phyloP scores from a whole-genome alignment of 805 yeast genomes.

The Candida qinlingensis region DNA sequence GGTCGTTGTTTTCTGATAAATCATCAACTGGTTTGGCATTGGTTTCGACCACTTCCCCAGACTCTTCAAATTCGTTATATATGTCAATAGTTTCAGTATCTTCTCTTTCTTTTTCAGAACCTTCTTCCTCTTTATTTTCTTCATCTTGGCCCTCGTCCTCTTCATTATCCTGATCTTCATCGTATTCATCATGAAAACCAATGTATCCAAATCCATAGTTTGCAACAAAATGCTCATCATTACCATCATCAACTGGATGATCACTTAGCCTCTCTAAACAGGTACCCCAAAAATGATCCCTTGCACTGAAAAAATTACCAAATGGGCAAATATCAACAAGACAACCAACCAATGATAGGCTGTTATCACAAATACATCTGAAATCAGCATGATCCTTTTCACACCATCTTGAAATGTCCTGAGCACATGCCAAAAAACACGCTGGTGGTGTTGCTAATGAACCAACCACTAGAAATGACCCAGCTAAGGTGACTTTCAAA shows the following conservation, averaged over 20 bases:
- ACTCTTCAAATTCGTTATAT: slow-evolving; percentile 12
- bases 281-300: slow-evolving; percentile 46
- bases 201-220: slow-evolving; percentile 1
- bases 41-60: slow-evolving; percentile 24
- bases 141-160: slow-evolving; percentile 8
- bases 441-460: slow-evolving; percentile 43
- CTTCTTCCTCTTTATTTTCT: slow-evolving; percentile 8
- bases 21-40: slow-evolving; percentile 21
- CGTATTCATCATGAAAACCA: slow-evolving; percentile 8
- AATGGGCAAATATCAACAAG: slow-evolving; percentile 41
- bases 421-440: slow-evolving; percentile 40
- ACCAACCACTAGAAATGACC: neutral
- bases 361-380: slow-evolving; percentile 35
- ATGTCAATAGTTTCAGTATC: slow-evolving; percentile 13
- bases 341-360: slow-evolving; percentile 37
- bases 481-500: neutral
- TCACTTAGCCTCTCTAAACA: slow-evolving; percentile 28
- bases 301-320: slow-evolving; percentile 35
- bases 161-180: slow-evolving; percentile 2
- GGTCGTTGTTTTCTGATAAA: too few species aligned
- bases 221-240: slow-evolving; percentile 1
- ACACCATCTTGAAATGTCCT: slow-evolving; percentile 33
- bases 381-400: slow-evolving; percentile 30
- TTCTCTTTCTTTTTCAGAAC: slow-evolving; percentile 10
- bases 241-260: slow-evolving; percentile 2